These are phyloP conservation scores for Heterobasidion occidentale DNA, from an alignment of 1,284 basidiomycete genomes.

Conservation along the genomic window DNA sequence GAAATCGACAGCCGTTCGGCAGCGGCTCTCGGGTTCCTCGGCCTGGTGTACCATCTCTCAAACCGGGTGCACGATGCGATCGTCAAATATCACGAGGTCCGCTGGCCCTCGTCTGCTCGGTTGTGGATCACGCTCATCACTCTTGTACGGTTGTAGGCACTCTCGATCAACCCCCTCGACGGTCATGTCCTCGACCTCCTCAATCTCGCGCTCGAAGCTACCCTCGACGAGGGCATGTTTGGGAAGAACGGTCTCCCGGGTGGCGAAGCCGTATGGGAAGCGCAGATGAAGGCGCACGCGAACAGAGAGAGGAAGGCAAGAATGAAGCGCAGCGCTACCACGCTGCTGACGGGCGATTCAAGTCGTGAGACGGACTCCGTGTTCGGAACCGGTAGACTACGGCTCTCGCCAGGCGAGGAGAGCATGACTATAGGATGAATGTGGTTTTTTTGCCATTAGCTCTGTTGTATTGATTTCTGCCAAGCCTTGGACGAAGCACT, in stretches of 20 bases:
- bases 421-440: conserved; percentile 7
- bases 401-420: conserved; percentile 2
- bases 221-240: conserved; percentile 8
- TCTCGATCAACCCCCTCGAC: conserved; percentile 83
- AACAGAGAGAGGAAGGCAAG: conserved; percentile 4
- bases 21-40: conserved; percentile 75
- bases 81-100: conserved; percentile 74
- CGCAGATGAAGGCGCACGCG: conserved; percentile 9
- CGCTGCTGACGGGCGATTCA: not conserved
- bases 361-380: not conserved
- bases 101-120: not conserved
- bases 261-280: conserved; percentile 7
- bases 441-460: no score
- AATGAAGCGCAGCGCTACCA: conserved; percentile 2
- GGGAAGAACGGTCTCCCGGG: not conserved
- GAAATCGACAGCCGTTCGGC: conserved; percentile 76
- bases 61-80: conserved; percentile 75
- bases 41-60: conserved; percentile 74
- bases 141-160: conserved; percentile 40
- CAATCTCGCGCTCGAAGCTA: conserved; percentile 68
- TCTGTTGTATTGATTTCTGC: no score
- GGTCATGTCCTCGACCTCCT: conserved; percentile 80
- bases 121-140: no score
- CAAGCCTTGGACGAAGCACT: no score
- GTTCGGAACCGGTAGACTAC: conserved; percentile 2